phyloP scores from a whole-genome alignment of 306 rosid species.

The Senna siamea region DNA sequence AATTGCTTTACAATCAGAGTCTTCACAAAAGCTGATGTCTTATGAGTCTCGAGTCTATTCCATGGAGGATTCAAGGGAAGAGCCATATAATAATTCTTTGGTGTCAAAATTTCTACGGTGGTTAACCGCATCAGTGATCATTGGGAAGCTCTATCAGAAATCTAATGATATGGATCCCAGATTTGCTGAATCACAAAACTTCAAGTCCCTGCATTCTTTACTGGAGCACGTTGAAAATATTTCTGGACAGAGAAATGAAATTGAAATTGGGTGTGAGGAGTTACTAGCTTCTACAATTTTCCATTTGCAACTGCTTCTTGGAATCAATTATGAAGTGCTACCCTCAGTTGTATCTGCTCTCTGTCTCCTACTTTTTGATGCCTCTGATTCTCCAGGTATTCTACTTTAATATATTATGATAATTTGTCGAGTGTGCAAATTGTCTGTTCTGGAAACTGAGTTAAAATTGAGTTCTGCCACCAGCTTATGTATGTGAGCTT shows the following conservation, averaged over 20 bases:
- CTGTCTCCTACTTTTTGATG: conserved; percentile 58
- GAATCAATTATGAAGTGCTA: conserved; percentile 49
- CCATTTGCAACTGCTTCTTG: conserved; percentile 67
- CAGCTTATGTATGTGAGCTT: neutral
- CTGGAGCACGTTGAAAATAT: conserved; percentile 48
- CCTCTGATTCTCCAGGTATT: conserved; percentile 60
- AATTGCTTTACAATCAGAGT: conserved; percentile 59
- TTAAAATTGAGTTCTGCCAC: neutral
- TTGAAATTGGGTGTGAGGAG: conserved; percentile 49
- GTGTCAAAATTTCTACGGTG: conserved; percentile 67
- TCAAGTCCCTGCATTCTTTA: conserved; percentile 58
- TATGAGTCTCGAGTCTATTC: conserved; percentile 43
- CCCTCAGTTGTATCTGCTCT: conserved; percentile 80
- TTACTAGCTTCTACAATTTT: conserved; percentile 70
- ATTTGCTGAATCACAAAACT: conserved; percentile 36
- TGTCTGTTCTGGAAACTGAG: neutral
- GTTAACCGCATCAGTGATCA: conserved; percentile 76
- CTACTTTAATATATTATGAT: conserved; percentile 13
- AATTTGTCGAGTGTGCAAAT: conserved; percentile 12
- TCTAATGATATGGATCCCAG: conserved; percentile 39
- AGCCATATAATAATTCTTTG: conserved; percentile 49
- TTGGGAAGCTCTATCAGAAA: conserved; percentile 60
- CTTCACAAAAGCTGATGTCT: conserved; percentile 43
- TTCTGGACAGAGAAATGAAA: conserved; percentile 44
- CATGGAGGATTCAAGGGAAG: conserved; percentile 40